These are phyloP conservation scores for Helminthosporium solani DNA, from an alignment of 2,329 filamentous ascomycete genomes.

Conservation along the genomic window DNA sequence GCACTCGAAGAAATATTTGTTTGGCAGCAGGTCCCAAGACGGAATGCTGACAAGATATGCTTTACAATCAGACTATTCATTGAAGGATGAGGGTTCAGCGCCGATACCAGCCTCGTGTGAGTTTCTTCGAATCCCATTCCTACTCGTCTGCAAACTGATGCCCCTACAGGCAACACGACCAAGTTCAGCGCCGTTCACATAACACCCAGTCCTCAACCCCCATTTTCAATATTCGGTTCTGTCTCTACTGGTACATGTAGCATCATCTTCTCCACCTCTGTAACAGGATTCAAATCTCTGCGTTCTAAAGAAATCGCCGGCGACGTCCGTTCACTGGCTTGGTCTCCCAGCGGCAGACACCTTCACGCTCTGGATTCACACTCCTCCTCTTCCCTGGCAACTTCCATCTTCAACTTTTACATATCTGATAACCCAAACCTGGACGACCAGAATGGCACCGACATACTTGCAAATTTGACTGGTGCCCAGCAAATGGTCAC, in stretches of 20 bases:
- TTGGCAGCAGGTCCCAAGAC: slow-evolving; percentile 20
- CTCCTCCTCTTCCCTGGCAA: slow-evolving; percentile 10
- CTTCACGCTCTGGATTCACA: slow-evolving; percentile 23
- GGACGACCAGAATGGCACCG: slow-evolving; percentile 13
- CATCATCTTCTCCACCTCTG: slow-evolving; percentile 18
- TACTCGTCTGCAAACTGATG: background rate
- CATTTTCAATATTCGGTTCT: slow-evolving; percentile 19
- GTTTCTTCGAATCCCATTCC: slow-evolving; percentile 1
- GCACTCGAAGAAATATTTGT: slow-evolving; percentile 18
- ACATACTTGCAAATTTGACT: slow-evolving; percentile 18
- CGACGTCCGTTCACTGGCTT: slow-evolving; percentile 25
- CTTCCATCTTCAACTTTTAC: slow-evolving; percentile 23
- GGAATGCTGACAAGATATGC: slow-evolving; percentile 20
- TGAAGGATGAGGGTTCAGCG: slow-evolving; percentile 19
- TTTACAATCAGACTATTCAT: slow-evolving; percentile 15
- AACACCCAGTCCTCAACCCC: slow-evolving; percentile 10
- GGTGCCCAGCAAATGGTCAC: slow-evolving; percentile 20
- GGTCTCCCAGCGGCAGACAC: slow-evolving; percentile 20
- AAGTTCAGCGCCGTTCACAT: slow-evolving; percentile 17
- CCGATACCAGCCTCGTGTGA: slow-evolving; percentile 23
- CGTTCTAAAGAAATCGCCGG: slow-evolving; percentile 21
- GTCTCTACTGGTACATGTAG: slow-evolving; percentile 25
- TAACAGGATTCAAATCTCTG: slow-evolving; percentile 15
- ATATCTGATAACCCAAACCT: slow-evolving; percentile 16
- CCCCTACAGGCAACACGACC: slow-evolving; percentile 20